Conservation (phyloP, 2,329 filamentous ascomycete species). For the Metarhizium brunneum region DNA sequence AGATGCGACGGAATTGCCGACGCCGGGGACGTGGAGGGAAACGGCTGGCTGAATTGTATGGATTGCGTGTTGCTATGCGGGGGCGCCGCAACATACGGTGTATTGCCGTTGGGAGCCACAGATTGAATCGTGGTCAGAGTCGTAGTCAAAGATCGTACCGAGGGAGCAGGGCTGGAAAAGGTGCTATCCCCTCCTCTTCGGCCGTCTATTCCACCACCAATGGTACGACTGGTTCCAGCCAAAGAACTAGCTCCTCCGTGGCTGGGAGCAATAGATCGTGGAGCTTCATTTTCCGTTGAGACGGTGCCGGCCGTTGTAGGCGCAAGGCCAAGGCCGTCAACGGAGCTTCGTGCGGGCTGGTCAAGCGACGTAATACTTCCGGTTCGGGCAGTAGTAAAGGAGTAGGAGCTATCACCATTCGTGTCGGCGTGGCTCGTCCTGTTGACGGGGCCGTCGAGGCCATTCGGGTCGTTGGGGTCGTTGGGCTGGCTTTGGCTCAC, state of each 20-base stretch:
- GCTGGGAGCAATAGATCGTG: slow-evolving; percentile 66
- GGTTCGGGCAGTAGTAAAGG: slow-evolving; percentile 47
- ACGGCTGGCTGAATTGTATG: slow-evolving; percentile 57
- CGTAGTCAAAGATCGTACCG: slow-evolving; percentile 70
- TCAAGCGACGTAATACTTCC: slow-evolving; percentile 45
- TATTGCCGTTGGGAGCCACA: slow-evolving; percentile 46
- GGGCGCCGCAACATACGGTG: slow-evolving; percentile 16
- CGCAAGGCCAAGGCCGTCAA: slow-evolving; percentile 43
- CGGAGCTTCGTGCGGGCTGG: slow-evolving; percentile 51
- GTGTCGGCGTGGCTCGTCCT: slow-evolving; percentile 10
- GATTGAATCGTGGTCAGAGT: slow-evolving; percentile 83
- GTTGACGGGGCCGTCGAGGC: slow-evolving; percentile 8
- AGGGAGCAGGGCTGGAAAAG: slow-evolving; percentile 75
- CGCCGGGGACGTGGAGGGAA: slow-evolving; percentile 53
- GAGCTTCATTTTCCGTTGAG: slow-evolving; percentile 72
- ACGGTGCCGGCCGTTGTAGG: slow-evolving; percentile 60
- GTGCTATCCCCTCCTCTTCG: slow-evolving; percentile 65
- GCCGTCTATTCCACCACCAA: slow-evolving; percentile 55
- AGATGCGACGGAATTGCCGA: slow-evolving; percentile 67
- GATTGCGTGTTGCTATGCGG: slow-evolving; percentile 34
- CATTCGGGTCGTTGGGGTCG: slow-evolving; percentile 8
- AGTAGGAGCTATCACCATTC: slow-evolving; percentile 38
- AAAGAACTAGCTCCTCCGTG: slow-evolving; percentile 52
- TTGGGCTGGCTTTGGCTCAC: slow-evolving; percentile 23
- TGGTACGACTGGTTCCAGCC: slow-evolving; percentile 65